Percentiles rank a stretch among this genome's conserved stretches.
Evolutionary conservation across 2,329 filamentous ascomycete species (phyloP).

Genomic region (Penicillium aurantiogriseum): DNA sequence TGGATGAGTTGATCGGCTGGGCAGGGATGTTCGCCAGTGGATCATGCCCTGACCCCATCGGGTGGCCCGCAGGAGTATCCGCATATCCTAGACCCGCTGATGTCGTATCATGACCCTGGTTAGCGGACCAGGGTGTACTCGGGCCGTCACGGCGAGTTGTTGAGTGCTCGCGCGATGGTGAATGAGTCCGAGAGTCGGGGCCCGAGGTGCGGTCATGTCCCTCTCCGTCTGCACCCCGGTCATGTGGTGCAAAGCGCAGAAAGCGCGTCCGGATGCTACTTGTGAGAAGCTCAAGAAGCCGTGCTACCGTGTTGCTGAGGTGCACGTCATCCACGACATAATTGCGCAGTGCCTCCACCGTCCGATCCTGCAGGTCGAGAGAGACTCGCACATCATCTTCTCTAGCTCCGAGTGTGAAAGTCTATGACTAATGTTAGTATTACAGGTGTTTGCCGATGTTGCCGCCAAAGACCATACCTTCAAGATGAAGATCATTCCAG

Average conservation of each 20-base stretch:
- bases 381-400: constrained; percentile 62
- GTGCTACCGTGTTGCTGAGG: constrained; percentile 61
- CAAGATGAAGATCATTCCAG: constrained; percentile 63
- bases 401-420: constrained; percentile 62
- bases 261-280: constrained; percentile 58
- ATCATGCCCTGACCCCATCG: constrained; percentile 36
- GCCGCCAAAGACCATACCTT: constrained; percentile 46
- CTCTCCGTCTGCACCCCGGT: constrained; percentile 45
- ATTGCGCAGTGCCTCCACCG: constrained; percentile 57
- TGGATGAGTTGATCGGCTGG: constrained; percentile 46
- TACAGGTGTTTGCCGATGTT: background rate
- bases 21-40: constrained; percentile 46
- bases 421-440: constrained; percentile 36
- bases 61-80: constrained; percentile 26
- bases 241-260: constrained; percentile 55
- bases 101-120: constrained; percentile 20
- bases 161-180: constrained; percentile 36
- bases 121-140: constrained; percentile 29
- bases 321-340: constrained; percentile 66
- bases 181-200: constrained; percentile 37
- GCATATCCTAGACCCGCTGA: constrained; percentile 26
- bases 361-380: constrained; percentile 57
- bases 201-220: constrained; percentile 38
- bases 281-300: constrained; percentile 59
- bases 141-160: constrained; percentile 27